Conservation (phyloP, 768 basidiomycete genomes). For the Cystobasidium tubakii region DNA sequence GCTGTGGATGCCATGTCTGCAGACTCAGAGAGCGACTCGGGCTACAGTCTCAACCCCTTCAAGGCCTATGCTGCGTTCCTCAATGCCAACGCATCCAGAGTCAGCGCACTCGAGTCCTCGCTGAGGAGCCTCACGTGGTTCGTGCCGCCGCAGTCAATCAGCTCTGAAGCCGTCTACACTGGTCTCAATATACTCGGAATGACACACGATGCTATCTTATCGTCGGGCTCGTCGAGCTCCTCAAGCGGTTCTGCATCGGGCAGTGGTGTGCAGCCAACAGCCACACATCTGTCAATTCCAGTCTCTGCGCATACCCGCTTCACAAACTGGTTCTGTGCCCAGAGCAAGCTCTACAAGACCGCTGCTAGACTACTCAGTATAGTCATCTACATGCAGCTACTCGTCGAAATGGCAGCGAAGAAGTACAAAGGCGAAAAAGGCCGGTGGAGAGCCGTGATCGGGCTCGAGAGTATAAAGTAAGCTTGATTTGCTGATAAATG, state of each 20-base stretch:
- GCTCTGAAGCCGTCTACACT: slow-evolving; percentile 89
- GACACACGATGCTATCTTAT: slow-evolving; percentile 90
- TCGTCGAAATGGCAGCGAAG: slow-evolving; percentile 80
- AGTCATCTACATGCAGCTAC: slow-evolving; percentile 70
- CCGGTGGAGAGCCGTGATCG: slow-evolving; percentile 69
- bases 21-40: neutral
- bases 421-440: slow-evolving; percentile 58
- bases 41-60: slow-evolving; percentile 8
- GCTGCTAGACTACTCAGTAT: slow-evolving; percentile 55
- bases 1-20: slow-evolving; percentile 26
- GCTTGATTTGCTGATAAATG: slow-evolving; percentile 43
- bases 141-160: slow-evolving; percentile 55
- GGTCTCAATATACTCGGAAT: slow-evolving; percentile 76
- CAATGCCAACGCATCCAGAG: slow-evolving; percentile 72
- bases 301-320: slow-evolving; percentile 70
- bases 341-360: slow-evolving; percentile 67
- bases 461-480: slow-evolving; percentile 80
- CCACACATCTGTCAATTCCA: slow-evolving; percentile 45
- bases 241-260: slow-evolving; percentile 55
- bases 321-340: slow-evolving; percentile 77
- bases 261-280: slow-evolving; percentile 43
- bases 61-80: slow-evolving; percentile 29
- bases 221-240: slow-evolving; percentile 48
- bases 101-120: slow-evolving; percentile 79
- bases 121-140: slow-evolving; percentile 90